Evolutionary conservation across 768 basidiomycete species (phyloP).

Genomic region (Cubamyces lactineus): DNA sequence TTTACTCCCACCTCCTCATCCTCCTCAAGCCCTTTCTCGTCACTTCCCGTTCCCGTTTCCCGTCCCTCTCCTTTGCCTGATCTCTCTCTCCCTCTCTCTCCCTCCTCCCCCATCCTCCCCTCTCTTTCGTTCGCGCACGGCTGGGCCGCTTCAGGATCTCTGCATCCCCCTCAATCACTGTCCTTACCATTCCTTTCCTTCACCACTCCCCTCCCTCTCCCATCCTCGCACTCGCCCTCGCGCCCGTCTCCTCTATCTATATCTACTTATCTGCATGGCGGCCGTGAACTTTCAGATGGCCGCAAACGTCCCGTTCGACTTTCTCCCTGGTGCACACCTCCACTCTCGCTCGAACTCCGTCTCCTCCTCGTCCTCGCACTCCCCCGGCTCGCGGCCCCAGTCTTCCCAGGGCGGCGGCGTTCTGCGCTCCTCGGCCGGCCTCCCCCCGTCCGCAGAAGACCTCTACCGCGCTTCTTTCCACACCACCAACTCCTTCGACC

Average conservation of each 20-base stretch:
- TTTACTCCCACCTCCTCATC: conserved; percentile 20
- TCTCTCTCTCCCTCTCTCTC: conserved; percentile 13
- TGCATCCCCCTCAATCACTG: conserved; percentile 39
- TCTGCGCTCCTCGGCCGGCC: conserved; percentile 52
- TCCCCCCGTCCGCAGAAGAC: conserved; percentile 64
- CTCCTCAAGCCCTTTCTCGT: conserved; percentile 4
- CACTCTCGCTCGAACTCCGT: conserved; percentile 82
- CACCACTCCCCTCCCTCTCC: conserved; percentile 11
- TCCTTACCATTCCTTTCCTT: conserved; percentile 37
- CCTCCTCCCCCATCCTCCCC: conserved; percentile 19
- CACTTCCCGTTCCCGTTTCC: conserved; percentile 19
- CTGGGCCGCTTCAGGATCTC: conserved; percentile 56
- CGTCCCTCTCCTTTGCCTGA: conserved; percentile 11
- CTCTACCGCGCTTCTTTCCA: conserved; percentile 70
- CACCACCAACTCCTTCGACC: conserved; percentile 51
- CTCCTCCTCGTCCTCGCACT: conserved; percentile 75
- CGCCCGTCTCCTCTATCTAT: conserved; percentile 18
- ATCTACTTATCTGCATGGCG: conserved; percentile 52
- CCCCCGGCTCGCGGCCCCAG: conserved; percentile 73
- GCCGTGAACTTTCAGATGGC: conserved; percentile 77
- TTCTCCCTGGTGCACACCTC: conserved; percentile 59
- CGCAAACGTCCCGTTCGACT: conserved; percentile 69
- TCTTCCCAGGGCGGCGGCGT: conserved; percentile 68
- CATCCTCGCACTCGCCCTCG: conserved; percentile 5
- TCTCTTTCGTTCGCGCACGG: conserved; percentile 40